Conservation (phyloP, 2,329 filamentous ascomycete species). For the Colletotrichum eleusines region DNA sequence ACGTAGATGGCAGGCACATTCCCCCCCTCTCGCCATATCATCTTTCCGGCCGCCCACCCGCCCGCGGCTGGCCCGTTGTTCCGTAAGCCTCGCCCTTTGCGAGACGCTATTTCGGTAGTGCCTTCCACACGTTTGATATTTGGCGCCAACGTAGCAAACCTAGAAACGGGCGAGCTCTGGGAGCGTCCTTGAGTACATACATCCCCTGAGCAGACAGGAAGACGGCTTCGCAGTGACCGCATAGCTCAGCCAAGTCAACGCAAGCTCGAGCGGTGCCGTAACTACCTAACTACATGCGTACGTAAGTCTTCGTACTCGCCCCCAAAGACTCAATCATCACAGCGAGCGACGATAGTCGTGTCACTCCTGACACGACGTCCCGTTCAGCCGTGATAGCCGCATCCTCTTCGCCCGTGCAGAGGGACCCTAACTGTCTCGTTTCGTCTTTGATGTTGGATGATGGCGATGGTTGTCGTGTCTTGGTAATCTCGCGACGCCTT, state of each 20-base stretch:
- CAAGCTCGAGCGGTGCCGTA: neutral
- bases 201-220: constrained; percentile 3
- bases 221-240: constrained; percentile 19
- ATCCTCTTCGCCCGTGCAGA: neutral
- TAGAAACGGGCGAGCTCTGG: constrained; percentile 21
- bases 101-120: constrained; percentile 30
- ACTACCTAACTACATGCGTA: neutral
- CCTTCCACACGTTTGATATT: constrained; percentile 34
- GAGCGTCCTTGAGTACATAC: constrained; percentile 21
- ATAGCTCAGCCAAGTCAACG: constrained; percentile 14
- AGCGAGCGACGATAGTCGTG: neutral
- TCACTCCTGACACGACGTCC: neutral
- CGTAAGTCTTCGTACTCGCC: neutral
- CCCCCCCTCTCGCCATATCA: neutral
- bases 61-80: constrained; percentile 31
- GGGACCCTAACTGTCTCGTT: constrained; percentile 1
- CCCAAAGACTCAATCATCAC: neutral
- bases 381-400: neutral
- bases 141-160: constrained; percentile 36
- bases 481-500: constrained; percentile 35
- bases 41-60: neutral
- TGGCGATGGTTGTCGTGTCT: constrained; percentile 14
- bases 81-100: constrained; percentile 29
- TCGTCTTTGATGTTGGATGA: constrained; percentile 1
- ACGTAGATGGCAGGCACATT: neutral